Conservation (phyloP, 2,329 filamentous ascomycete species). For the Thelonectria olida region DNA sequence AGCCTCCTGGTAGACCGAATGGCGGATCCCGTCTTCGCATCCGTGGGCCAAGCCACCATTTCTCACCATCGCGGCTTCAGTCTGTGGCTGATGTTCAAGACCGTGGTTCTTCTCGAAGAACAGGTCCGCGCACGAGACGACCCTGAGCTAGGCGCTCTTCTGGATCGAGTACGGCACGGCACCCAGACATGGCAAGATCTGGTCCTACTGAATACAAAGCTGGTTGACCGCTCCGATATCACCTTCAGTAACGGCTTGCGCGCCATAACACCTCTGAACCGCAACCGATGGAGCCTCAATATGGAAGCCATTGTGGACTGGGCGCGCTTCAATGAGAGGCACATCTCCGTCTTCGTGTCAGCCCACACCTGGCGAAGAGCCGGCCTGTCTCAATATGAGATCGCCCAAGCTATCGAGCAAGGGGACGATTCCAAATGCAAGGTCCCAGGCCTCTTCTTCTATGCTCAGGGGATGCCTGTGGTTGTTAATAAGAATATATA, state of each 20-base stretch:
- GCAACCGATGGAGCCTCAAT: conserved; percentile 15
- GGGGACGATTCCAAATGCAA: conserved; percentile 21
- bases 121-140: conserved; percentile 19
- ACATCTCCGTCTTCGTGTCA: too few relatives aligned
- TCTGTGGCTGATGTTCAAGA: conserved; percentile 22
- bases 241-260: conserved; percentile 23
- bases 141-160: conserved; percentile 20
- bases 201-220: conserved; percentile 1
- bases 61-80: conserved; percentile 13
- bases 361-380: too few relatives aligned
- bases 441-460: conserved; percentile 21
- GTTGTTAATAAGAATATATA: conserved; percentile 26
- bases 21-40: neutral
- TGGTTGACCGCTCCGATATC: conserved; percentile 15
- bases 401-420: conserved; percentile 21
- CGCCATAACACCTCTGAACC: conserved; percentile 23
- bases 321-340: conserved; percentile 11
- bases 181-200: conserved; percentile 10
- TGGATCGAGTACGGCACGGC: conserved; percentile 15
- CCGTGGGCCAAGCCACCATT: conserved; percentile 10
- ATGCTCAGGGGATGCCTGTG: conserved; percentile 23
- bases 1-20: conserved; percentile 16
- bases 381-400: neutral
- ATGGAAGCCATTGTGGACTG: conserved; percentile 16
- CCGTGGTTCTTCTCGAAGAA: conserved; percentile 19